Evolutionary conservation across 2,329 filamentous ascomycete genomes (phyloP), one percentile per base, ranked within the genome.

Genomic region (Ophiostoma angusticollis): DNA sequence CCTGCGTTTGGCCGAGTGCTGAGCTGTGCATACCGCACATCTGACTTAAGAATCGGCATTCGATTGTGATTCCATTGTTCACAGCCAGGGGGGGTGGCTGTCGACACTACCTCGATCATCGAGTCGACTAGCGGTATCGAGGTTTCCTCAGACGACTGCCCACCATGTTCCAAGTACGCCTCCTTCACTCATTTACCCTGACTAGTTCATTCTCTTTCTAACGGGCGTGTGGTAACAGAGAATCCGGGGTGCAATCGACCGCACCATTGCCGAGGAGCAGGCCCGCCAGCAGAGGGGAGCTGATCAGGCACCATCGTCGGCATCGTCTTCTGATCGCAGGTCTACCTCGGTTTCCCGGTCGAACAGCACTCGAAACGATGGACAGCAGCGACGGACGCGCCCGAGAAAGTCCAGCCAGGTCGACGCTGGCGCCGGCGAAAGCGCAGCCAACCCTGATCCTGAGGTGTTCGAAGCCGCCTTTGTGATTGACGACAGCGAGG

Each of bases 261-360:
- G 78, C 52, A 80, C 80, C 52, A 91, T 95, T 53, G 83, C 85
- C 52, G 85, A 94, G 63, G 87, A 95, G 62, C 84, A 93, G 61
- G 82, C 84, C 42, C 80, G 84, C 42, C 81, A 86, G 55, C 73
- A 73, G 53, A 60, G 65, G 36, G 50, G 62, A 29, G 52, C 66
- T 46, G 56, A 66, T 5, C 64, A 66, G 37, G 60, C 50, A 52
- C 58, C 49, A 59, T 60, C 39, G 1, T 36, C 39, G 41, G 51
- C 61, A 51, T 52, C 58, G 52, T 58, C 62, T 43, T 45, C 65
- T n/a, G n/a, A n/a, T 45, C 57, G 66, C 46, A 57, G 63, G 38
- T 62, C 66, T 7, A 61, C 53, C 45, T 71, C 65, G 35, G 58
- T 60, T 33, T 65, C 61, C 16, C 54, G 57, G 33, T 54, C 52